These are phyloP conservation scores for Vitis cinerea DNA, from an alignment of 164 flowering plant species.

Conservation along the genomic window DNA sequence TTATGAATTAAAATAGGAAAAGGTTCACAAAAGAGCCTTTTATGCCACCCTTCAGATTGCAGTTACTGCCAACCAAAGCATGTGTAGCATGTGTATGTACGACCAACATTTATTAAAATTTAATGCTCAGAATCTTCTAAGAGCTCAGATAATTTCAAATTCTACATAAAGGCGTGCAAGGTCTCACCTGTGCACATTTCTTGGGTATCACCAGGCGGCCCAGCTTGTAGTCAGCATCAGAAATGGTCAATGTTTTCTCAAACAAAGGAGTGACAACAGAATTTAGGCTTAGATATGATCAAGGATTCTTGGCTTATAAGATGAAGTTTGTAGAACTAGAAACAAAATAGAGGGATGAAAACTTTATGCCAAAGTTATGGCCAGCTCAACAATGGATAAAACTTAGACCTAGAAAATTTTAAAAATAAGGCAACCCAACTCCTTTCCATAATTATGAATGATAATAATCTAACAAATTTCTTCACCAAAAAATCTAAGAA, in stretches of 20 bases:
- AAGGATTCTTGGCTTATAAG: slow-evolving; percentile 5
- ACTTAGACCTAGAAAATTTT: no score
- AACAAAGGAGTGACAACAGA: slow-evolving; percentile 21
- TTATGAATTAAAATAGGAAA: no score
- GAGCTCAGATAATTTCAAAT: no score
- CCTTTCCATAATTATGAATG: not conserved
- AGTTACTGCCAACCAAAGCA: no score
- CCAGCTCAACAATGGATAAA: not conserved
- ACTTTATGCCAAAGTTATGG: not conserved
- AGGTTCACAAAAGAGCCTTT: not conserved
- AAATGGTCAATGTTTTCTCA: slow-evolving; percentile 22
- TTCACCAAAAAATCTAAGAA: not conserved
- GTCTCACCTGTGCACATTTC: slow-evolving; percentile 27
- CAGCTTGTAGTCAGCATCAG: slow-evolving; percentile 18
- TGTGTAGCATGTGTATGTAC: no score
- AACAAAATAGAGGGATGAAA: not conserved
- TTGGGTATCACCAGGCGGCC: slow-evolving; percentile 26
- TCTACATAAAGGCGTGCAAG: not conserved
- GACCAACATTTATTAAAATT: no score
- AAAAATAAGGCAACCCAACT: not conserved
- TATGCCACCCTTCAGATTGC: no score
- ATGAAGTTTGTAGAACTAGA: not conserved
- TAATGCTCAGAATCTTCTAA: no score
- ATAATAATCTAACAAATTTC: not conserved
- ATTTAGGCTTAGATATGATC: slow-evolving; percentile 12